Evolutionary conservation across 1,284 basidiomycete species (phyloP).

Genomic region (Melampsora abietis-canadensis): DNA sequence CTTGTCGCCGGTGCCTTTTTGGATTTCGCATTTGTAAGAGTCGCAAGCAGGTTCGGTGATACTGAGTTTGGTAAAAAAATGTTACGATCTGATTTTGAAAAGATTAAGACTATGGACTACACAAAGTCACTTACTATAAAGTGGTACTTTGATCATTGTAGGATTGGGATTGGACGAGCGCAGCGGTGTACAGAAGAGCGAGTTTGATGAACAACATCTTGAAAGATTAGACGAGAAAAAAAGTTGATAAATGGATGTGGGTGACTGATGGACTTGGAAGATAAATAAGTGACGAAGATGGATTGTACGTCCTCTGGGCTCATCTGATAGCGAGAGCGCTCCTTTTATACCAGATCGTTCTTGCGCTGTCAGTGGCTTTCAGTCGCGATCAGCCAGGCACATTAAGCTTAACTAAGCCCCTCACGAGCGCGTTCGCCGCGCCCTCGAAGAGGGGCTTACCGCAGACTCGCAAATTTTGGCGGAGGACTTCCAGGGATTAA

Average conservation of each 20-base stretch:
- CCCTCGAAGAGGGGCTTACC: too few relatives aligned
- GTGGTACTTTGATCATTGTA: constrained; percentile 25
- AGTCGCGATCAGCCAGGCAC: too few relatives aligned
- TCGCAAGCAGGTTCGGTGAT: constrained; percentile 33
- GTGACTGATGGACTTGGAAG: too few relatives aligned
- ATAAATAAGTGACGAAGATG: too few relatives aligned
- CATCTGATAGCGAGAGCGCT: too few relatives aligned
- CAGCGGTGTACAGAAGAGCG: neutral
- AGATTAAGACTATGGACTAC: neutral
- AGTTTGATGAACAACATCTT: neutral
- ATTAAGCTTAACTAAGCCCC: too few relatives aligned
- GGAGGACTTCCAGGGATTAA: too few relatives aligned
- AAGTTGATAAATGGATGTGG: neutral
- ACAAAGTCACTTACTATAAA: constrained; percentile 21
- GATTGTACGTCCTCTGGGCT: too few relatives aligned
- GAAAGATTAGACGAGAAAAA: neutral
- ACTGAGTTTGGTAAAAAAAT: neutral
- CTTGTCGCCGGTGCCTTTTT: constrained; percentile 6
- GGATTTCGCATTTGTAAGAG: constrained; percentile 28
- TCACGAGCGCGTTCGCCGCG: too few relatives aligned
- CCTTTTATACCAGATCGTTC: too few relatives aligned
- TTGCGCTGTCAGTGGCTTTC: too few relatives aligned
- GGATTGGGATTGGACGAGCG: constrained; percentile 11
- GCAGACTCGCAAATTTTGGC: too few relatives aligned
- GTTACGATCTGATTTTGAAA: neutral